A percentile compares a stretch with the other conserved stretches of the same genome.
Conservation (phyloP, 2,329 filamentous ascomycete species). For the Rasamsonia emersonii region DNA sequence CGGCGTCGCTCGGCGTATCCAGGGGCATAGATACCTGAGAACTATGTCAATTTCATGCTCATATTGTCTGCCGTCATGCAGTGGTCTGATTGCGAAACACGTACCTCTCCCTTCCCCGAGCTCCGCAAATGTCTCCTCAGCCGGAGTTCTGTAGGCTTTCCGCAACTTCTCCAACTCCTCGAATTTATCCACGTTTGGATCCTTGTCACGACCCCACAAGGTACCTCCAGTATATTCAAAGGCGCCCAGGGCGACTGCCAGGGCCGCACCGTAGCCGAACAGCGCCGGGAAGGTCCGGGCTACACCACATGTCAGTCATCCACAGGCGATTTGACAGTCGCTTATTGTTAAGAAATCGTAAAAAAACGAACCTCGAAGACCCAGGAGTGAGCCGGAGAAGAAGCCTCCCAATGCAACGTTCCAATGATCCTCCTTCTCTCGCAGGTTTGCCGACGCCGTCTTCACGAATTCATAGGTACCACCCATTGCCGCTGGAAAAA, state of each 20-base stretch:
- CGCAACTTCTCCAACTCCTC: constrained; percentile 66
- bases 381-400: constrained; percentile 62
- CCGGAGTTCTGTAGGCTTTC: constrained; percentile 63
- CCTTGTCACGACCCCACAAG: constrained; percentile 47
- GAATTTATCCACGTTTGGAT: constrained; percentile 61
- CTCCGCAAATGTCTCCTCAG: constrained; percentile 70
- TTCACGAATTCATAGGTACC: constrained; percentile 70
- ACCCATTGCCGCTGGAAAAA: constrained; percentile 57
- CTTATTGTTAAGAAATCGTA: neutral
- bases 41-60: constrained; percentile 7
- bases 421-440: constrained; percentile 71
- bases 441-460: constrained; percentile 71
- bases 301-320: constrained; percentile 21
- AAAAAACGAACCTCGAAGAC: constrained; percentile 56
- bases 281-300: constrained; percentile 61
- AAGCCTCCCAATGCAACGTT: constrained; percentile 71
- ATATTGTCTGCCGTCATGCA: neutral
- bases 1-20: constrained; percentile 79
- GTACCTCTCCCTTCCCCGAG: constrained; percentile 82
- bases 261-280: constrained; percentile 56
- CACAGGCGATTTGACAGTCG: neutral
- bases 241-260: constrained; percentile 51
- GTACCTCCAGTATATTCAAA: constrained; percentile 61
- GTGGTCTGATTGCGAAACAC: constrained; percentile 14
- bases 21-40: constrained; percentile 64